phyloP scores from a whole-genome alignment of 495 filamentous ascomycete species.

The Cryomyces minteri region DNA sequence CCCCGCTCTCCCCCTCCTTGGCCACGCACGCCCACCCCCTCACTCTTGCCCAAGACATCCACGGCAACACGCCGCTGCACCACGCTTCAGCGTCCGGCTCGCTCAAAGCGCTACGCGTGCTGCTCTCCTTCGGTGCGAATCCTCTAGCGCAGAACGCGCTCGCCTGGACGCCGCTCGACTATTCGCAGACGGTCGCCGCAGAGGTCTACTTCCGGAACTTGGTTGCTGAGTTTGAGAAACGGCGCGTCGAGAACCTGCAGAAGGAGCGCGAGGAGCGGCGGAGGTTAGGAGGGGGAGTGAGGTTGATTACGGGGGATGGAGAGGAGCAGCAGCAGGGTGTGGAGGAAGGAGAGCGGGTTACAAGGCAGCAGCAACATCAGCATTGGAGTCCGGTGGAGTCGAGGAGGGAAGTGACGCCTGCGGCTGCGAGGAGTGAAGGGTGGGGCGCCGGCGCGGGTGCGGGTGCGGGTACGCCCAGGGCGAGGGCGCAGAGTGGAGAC shows the following conservation, averaged over 20 bases:
- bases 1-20: neutral
- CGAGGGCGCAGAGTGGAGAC: too few relatives aligned
- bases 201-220: slow-evolving; percentile 58
- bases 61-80: slow-evolving; percentile 66
- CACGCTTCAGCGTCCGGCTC: slow-evolving; percentile 47
- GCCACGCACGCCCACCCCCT: neutral
- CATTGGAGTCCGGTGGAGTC: too few relatives aligned
- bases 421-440: too few relatives aligned
- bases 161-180: slow-evolving; percentile 55
- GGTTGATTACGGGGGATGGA: too few relatives aligned
- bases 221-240: slow-evolving; percentile 33
- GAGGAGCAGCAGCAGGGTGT: too few relatives aligned
- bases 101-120: slow-evolving; percentile 49
- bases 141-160: slow-evolving; percentile 44
- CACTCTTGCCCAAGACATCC: slow-evolving; percentile 27
- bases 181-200: slow-evolving; percentile 52
- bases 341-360: too few relatives aligned
- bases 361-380: too few relatives aligned
- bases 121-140: slow-evolving; percentile 50
- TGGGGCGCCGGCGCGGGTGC: too few relatives aligned
- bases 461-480: too few relatives aligned
- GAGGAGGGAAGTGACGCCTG: too few relatives aligned
- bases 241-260: slow-evolving; percentile 19
- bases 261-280: slow-evolving; percentile 25
- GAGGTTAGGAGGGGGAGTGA: too few relatives aligned